These are phyloP conservation scores for Pythium pyrilobum DNA, from an alignment of 352 stramenopile species.

Conservation along the genomic window DNA sequence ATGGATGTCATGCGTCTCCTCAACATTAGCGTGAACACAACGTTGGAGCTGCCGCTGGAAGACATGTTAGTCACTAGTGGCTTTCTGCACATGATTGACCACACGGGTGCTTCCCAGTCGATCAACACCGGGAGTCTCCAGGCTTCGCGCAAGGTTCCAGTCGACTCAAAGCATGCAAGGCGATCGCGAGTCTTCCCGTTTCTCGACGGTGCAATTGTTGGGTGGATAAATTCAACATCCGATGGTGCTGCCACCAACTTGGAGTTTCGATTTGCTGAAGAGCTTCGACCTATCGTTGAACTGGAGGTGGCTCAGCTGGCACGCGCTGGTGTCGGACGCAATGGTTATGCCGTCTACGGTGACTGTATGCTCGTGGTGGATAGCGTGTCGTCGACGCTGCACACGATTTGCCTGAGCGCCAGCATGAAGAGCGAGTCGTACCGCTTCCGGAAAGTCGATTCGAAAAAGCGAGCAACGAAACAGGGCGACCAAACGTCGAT, in stretches of 20 bases:
- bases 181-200: neutral
- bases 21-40: constrained; percentile 13
- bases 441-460: constrained; percentile 33
- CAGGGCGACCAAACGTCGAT: constrained; percentile 22
- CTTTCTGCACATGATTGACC: constrained; percentile 30
- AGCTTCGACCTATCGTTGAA: too few relatives aligned
- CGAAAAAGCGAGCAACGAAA: constrained; percentile 6
- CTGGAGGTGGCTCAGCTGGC: too few relatives aligned
- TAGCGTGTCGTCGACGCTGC: constrained; percentile 20
- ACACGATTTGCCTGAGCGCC: neutral
- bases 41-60: constrained; percentile 8
- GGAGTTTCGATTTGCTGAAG: too few relatives aligned
- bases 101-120: constrained; percentile 26
- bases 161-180: constrained; percentile 19
- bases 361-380: constrained; percentile 28
- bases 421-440: constrained; percentile 35
- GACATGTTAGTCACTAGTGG: constrained; percentile 12
- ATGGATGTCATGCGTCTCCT: constrained; percentile 3
- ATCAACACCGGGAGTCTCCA: constrained; percentile 44
- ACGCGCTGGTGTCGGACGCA: too few relatives aligned
- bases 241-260: too few relatives aligned
- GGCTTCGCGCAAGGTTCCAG: constrained; percentile 22
- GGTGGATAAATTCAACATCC: too few relatives aligned
- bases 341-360: too few relatives aligned
- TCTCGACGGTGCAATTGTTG: neutral